phyloP scores from a whole-genome alignment of 768 basidiomycete species.

The Tulasnella sp. region DNA sequence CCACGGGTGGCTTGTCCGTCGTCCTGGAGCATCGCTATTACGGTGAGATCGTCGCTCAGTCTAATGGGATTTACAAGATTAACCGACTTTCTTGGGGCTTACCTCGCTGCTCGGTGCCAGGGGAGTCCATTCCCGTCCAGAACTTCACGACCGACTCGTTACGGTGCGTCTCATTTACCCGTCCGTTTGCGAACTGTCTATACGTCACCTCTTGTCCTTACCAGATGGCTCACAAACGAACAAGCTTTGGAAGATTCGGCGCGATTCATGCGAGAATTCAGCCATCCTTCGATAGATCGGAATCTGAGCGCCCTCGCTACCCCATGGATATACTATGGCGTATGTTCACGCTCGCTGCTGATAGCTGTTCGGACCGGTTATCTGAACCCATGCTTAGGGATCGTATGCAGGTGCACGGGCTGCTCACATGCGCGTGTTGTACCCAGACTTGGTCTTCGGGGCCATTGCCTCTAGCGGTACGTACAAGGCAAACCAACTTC shows the following conservation, averaged over 20 bases:
- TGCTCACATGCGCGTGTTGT: conserved; percentile 79
- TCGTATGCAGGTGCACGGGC: conserved; percentile 90
- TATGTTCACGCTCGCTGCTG: conserved; percentile 27
- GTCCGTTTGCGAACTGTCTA: background rate
- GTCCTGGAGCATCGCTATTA: conserved; percentile 93
- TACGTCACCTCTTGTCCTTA: conserved; percentile 3
- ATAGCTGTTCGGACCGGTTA: background rate
- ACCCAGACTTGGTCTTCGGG: conserved; percentile 80
- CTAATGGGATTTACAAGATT: conserved; percentile 17
- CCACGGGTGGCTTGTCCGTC: conserved; percentile 77
- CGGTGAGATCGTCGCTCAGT: conserved; percentile 33
- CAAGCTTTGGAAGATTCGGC: conserved; percentile 88
- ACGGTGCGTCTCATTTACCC: conserved; percentile 33
- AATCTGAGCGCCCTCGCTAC: conserved; percentile 52
- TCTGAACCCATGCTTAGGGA: conserved; percentile 34
- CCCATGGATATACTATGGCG: conserved; percentile 92
- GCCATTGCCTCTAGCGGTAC: conserved; percentile 75
- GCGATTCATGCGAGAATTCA: conserved; percentile 73
- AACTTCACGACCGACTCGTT: conserved; percentile 75
- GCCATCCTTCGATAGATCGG: conserved; percentile 41
- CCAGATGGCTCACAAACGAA: conserved; percentile 79
- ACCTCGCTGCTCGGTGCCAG: conserved; percentile 29
- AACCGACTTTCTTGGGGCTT: background rate
- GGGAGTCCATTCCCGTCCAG: conserved; percentile 58
- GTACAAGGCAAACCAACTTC: background rate